A percentile compares a stretch with the other conserved stretches of the same genome.
Conservation (phyloP, 2,329 filamentous ascomycete genomes). For the Metarhizium anisopliae region DNA sequence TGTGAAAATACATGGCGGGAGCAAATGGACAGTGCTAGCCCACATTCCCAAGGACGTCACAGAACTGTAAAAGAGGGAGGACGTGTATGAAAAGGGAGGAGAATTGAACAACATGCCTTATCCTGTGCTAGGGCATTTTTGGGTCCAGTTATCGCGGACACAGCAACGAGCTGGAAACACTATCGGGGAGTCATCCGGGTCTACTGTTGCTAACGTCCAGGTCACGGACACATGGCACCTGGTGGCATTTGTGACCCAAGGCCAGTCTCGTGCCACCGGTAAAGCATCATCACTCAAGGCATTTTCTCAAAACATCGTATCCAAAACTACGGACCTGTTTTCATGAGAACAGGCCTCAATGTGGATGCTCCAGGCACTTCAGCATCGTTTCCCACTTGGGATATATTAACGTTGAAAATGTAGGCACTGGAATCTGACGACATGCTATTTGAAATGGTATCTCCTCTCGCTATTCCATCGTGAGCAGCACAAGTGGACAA, state of each 20-base stretch:
- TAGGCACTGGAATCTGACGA: constrained; percentile 15
- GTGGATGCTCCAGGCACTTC: constrained; percentile 6
- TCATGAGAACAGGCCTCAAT: constrained; percentile 16
- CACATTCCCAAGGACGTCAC: constrained; percentile 32
- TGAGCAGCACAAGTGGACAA: constrained; percentile 19
- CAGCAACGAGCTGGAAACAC: constrained; percentile 24
- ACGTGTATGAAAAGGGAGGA: constrained; percentile 27
- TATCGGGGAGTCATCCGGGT: constrained; percentile 25
- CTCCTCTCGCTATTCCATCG: constrained; percentile 23
- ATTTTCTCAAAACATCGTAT: constrained; percentile 27
- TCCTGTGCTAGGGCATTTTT: constrained; percentile 27
- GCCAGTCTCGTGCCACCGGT: constrained; percentile 12
- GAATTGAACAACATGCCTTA: constrained; percentile 32
- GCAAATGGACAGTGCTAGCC: constrained; percentile 38
- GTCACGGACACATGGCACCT: constrained; percentile 16
- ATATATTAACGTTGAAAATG: neutral
- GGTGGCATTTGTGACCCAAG: constrained; percentile 18
- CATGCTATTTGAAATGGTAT: constrained; percentile 21
- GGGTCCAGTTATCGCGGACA: constrained; percentile 30
- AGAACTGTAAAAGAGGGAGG: constrained; percentile 26
- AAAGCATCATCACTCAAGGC: constrained; percentile 18
- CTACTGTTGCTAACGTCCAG: constrained; percentile 18
- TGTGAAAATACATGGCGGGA: constrained; percentile 40
- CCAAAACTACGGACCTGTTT: constrained; percentile 24
- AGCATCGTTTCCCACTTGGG: neutral